Percentiles rank a stretch among this genome's conserved stretches.
Evolutionary conservation across 768 basidiomycete species (phyloP).

Genomic region (Suillus lakei): DNA sequence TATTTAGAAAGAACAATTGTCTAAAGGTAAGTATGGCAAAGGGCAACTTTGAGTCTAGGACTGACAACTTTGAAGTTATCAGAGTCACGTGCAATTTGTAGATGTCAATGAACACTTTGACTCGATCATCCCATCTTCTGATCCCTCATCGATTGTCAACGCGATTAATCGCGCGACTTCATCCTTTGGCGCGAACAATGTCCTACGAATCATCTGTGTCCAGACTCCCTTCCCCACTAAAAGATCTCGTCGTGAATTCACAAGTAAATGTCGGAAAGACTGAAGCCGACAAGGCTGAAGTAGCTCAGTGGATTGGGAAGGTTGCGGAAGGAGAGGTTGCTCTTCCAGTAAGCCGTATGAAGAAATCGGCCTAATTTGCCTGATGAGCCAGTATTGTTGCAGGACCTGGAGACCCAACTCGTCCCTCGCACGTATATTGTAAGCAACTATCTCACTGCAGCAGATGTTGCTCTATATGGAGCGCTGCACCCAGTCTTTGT

Average conservation of each 20-base stretch:
- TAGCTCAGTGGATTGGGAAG: slow-evolving; percentile 73
- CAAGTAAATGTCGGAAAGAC: slow-evolving; percentile 52
- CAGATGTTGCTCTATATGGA: slow-evolving; percentile 91
- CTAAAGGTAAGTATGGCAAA: too few relatives aligned
- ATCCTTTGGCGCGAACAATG: slow-evolving; percentile 43
- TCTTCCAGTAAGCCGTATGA: slow-evolving; percentile 50
- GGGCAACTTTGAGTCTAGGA: too few relatives aligned
- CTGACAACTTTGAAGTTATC: not conserved
- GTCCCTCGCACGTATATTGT: slow-evolving; percentile 85
- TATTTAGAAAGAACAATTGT: not conserved
- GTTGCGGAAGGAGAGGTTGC: slow-evolving; percentile 52
- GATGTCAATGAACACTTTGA: slow-evolving; percentile 22
- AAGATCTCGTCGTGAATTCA: slow-evolving; percentile 56
- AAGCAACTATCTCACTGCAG: slow-evolving; percentile 82
- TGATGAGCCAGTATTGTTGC: slow-evolving; percentile 11
- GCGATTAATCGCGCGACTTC: slow-evolving; percentile 1
- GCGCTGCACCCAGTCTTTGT: slow-evolving; percentile 86
- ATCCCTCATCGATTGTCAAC: slow-evolving; percentile 26
- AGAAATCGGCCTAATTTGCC: not conserved
- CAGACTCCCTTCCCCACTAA: slow-evolving; percentile 52
- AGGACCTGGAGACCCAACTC: slow-evolving; percentile 78
- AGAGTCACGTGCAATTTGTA: slow-evolving; percentile 34
- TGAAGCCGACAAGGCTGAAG: slow-evolving; percentile 66
- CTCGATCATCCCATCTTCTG: slow-evolving; percentile 25
- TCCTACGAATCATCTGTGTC: slow-evolving; percentile 54